Evolutionary conservation across 371 early-diverging fungal genomes (phyloP).

Genomic region (Cladochytrium tenue): DNA sequence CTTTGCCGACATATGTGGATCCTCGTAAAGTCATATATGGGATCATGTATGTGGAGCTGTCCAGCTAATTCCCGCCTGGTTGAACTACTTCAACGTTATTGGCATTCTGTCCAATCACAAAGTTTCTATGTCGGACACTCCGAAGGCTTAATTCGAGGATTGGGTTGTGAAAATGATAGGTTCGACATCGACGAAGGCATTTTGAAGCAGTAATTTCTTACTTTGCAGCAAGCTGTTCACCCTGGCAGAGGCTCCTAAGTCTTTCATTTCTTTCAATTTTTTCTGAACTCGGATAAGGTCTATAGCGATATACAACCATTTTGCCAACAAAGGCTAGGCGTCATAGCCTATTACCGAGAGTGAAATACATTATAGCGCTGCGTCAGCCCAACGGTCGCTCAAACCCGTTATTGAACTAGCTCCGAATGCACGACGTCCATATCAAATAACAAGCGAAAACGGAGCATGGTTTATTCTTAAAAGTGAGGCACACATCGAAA

Average conservation of each 20-base stretch:
- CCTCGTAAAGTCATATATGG: conserved; percentile 4
- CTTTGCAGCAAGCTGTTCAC: conserved; percentile 80
- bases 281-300: conserved; percentile 49
- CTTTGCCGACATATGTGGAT: conserved; percentile 20
- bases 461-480: conserved; percentile 75
- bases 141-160: too few relatives aligned
- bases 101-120: conserved; percentile 30
- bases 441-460: conserved; percentile 71
- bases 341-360: conserved; percentile 74
- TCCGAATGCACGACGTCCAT: conserved; percentile 59
- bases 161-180: conserved; percentile 9
- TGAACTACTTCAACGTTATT: conserved; percentile 70
- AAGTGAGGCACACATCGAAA: conserved; percentile 78
- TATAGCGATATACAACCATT: conserved; percentile 76
- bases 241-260: conserved; percentile 76
- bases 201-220: conserved; percentile 67
- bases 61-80: conserved; percentile 62
- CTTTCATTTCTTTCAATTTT: neutral
- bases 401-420: conserved; percentile 21
- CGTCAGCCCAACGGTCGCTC: too few relatives aligned
- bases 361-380: conserved; percentile 79
- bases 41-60: conserved; percentile 62
- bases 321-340: conserved; percentile 87
- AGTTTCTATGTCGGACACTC: too few relatives aligned
- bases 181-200: conserved; percentile 71